Conservation (phyloP, 2,329 filamentous ascomycete genomes). For the Sporothrix globosa region DNA sequence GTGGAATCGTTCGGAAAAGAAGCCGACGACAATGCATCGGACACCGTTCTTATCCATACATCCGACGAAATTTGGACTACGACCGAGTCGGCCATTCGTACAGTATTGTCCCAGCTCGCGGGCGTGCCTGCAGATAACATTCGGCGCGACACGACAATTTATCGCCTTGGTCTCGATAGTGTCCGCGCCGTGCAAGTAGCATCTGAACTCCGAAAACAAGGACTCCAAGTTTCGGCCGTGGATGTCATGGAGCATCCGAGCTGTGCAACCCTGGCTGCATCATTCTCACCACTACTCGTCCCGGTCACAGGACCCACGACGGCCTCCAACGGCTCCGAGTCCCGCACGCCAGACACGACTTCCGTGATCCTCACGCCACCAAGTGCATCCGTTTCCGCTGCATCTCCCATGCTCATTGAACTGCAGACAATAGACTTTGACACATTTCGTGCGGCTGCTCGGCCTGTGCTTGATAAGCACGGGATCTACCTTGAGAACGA, state of each 20-base stretch:
- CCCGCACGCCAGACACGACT: slow-evolving; percentile 12
- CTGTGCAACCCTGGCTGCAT: slow-evolving; percentile 38
- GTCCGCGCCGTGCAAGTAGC: slow-evolving; percentile 84
- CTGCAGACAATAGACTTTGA: slow-evolving; percentile 44
- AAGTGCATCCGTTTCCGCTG: background rate
- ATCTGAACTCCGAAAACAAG: slow-evolving; percentile 62
- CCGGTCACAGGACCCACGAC: background rate
- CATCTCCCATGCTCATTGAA: background rate
- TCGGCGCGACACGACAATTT: slow-evolving; percentile 69
- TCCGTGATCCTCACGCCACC: background rate
- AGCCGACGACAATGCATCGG: background rate
- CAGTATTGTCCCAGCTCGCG: slow-evolving; percentile 63
- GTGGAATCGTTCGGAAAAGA: background rate
- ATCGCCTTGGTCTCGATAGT: slow-evolving; percentile 86
- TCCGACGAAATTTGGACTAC: slow-evolving; percentile 51
- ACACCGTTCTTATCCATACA: background rate
- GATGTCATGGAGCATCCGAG: slow-evolving; percentile 72
- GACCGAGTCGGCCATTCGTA: slow-evolving; percentile 57
- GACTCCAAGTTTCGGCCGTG: slow-evolving; percentile 63
- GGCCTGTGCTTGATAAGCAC: slow-evolving; percentile 38
- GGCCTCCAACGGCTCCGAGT: slow-evolving; percentile 15
- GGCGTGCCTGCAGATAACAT: slow-evolving; percentile 56
- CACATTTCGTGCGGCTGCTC: slow-evolving; percentile 44
- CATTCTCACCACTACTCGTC: slow-evolving; percentile 3
- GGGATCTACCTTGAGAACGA: slow-evolving; percentile 32